Evolutionary conservation across 148 eudicot species (phyloP).

Genomic region (Persicaria tinctoria): DNA sequence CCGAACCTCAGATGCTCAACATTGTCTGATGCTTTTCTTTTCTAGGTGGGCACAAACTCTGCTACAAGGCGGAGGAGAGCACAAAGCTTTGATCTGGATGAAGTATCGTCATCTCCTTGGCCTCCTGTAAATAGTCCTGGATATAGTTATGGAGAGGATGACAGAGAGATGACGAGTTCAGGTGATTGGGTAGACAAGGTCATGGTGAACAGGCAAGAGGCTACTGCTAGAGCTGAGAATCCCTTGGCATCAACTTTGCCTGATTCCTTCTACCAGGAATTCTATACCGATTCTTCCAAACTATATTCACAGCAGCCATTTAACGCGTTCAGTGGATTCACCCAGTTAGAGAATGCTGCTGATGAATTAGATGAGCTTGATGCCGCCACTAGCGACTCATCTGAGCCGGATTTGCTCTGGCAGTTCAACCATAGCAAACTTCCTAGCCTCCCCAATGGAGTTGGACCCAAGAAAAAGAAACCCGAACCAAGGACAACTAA

Average conservation of each 20-base stretch:
- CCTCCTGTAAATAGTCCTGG: slow-evolving; percentile 60
- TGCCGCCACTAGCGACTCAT: slow-evolving; percentile 91
- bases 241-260: slow-evolving; percentile 31
- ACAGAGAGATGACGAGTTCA: slow-evolving; percentile 55
- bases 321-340: slow-evolving; percentile 40
- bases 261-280: slow-evolving; percentile 61
- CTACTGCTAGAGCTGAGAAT: slow-evolving; percentile 32
- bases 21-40: slow-evolving; percentile 13
- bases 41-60: slow-evolving; percentile 42
- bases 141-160: slow-evolving; percentile 35
- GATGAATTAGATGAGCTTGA: slow-evolving; percentile 86
- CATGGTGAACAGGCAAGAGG: slow-evolving; percentile 91
- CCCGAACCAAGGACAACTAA: slow-evolving; percentile 35
- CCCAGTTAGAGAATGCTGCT: slow-evolving; percentile 39
- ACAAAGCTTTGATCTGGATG: slow-evolving; percentile 78
- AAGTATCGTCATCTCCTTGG: slow-evolving; percentile 80
- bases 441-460: slow-evolving; percentile 42
- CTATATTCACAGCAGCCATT: slow-evolving; percentile 46
- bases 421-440: slow-evolving; percentile 75
- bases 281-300: slow-evolving; percentile 50
- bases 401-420: slow-evolving; percentile 95
- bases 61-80: slow-evolving; percentile 48
- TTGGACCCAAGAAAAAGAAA: slow-evolving; percentile 43
- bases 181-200: slow-evolving; percentile 99
- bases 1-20: not conserved